A percentile compares a stretch with the other conserved stretches of the same genome.
Conservation (phyloP, 1,139 yeast genomes). For the Nakaseomyces glabratus region DNA sequence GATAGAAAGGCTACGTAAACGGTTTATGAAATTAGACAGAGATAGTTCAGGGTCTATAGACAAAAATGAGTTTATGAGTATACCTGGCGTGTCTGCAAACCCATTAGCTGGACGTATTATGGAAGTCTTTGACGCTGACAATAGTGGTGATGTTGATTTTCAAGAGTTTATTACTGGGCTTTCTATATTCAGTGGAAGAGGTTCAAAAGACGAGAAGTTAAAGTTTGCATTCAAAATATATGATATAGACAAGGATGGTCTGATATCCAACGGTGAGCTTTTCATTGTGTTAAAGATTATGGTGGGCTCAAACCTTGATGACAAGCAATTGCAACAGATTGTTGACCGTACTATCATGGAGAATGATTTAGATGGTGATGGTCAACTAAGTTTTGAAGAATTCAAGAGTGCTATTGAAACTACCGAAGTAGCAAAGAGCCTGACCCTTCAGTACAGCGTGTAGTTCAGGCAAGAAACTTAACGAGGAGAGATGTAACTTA, state of each 20-base stretch:
- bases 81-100: conserved; percentile 86
- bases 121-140: conserved; percentile 91
- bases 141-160: conserved; percentile 89
- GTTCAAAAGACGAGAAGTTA: conserved; percentile 74
- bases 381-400: conserved; percentile 77
- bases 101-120: conserved; percentile 85
- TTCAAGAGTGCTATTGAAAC: conserved; percentile 68
- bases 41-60: conserved; percentile 92
- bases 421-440: conserved; percentile 51
- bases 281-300: conserved; percentile 89
- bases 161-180: conserved; percentile 89
- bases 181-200: conserved; percentile 85
- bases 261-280: conserved; percentile 87
- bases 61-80: conserved; percentile 77
- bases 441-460: conserved; percentile 38
- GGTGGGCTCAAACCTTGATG: conserved; percentile 89
- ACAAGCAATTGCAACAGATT: conserved; percentile 83
- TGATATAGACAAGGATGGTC: conserved; percentile 94
- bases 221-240: conserved; percentile 87
- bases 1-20: conserved; percentile 77
- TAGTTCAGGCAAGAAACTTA: too few relatives aligned
- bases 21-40: conserved; percentile 91
- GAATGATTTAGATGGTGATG: conserved; percentile 88
- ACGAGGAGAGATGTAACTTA: too few relatives aligned
- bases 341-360: conserved; percentile 95